These are phyloP conservation scores for Skeletonema grethae DNA, from an alignment of 108 stramenopile species.

Conservation along the genomic window DNA sequence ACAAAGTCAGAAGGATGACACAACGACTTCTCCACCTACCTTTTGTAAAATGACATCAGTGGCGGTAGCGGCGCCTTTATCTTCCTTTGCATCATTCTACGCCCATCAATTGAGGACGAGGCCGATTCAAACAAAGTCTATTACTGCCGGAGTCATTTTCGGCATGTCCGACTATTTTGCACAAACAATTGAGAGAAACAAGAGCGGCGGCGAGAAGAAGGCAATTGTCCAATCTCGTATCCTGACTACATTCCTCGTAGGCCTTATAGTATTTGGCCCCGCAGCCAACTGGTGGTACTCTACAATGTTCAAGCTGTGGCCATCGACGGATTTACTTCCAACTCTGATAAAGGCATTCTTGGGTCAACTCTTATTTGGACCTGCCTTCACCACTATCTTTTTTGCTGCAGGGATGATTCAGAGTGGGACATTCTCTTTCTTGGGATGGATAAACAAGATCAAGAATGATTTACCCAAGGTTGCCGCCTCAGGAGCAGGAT, in stretches of 20 bases:
- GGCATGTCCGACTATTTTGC: slow-evolving; percentile 75
- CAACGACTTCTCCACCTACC: neutral
- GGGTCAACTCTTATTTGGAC: slow-evolving; percentile 89
- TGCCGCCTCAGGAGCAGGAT: slow-evolving; percentile 72
- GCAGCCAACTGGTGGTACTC: slow-evolving; percentile 88
- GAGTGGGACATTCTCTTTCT: slow-evolving; percentile 55
- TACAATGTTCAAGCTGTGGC: slow-evolving; percentile 61
- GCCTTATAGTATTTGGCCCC: slow-evolving; percentile 83
- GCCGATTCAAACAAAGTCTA: slow-evolving; percentile 84
- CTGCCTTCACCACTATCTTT: slow-evolving; percentile 79
- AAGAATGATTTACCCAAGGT: slow-evolving; percentile 72
- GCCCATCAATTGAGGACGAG: slow-evolving; percentile 29
- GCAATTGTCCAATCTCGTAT: slow-evolving; percentile 43
- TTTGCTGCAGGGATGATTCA: slow-evolving; percentile 73
- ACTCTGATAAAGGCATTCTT: slow-evolving; percentile 78
- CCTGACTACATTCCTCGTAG: slow-evolving; percentile 58
- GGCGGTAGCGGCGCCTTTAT: slow-evolving; percentile 16
- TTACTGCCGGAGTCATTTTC: slow-evolving; percentile 77
- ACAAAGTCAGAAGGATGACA: slow-evolving; percentile 10
- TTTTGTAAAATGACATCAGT: neutral
- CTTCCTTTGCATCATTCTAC: slow-evolving; percentile 36
- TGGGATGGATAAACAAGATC: slow-evolving; percentile 67
- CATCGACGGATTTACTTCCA: slow-evolving; percentile 56
- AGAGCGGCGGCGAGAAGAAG: neutral
- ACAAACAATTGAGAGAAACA: slow-evolving; percentile 63